Percentiles rank a stretch among this genome's conserved stretches.
Evolutionary conservation across 2,329 filamentous ascomycete species (phyloP).

Genomic region (Fusarium temperatum): DNA sequence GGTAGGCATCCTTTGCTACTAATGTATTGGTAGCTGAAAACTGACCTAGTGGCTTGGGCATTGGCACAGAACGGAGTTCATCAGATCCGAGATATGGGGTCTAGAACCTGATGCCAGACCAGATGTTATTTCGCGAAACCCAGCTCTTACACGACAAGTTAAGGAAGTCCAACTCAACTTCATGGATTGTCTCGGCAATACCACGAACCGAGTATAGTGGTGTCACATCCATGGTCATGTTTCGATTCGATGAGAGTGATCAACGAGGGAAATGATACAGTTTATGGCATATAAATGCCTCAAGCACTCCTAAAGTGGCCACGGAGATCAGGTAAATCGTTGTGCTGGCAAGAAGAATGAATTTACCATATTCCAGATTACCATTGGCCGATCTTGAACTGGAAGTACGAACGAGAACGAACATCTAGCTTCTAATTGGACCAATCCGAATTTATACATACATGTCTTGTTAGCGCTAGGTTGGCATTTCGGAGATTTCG

Average conservation of each 20-base stretch:
- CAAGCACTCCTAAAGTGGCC: background rate
- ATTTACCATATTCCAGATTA: background rate
- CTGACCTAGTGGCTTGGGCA: background rate
- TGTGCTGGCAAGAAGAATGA: background rate
- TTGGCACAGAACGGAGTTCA: background rate
- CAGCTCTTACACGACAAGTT: background rate
- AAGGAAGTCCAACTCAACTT: background rate
- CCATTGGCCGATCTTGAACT: conserved; percentile 16
- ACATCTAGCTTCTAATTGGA: conserved; percentile 28
- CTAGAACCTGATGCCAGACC: background rate
- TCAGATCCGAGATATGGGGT: background rate
- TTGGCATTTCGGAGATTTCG: conserved; percentile 36
- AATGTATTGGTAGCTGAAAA: background rate
- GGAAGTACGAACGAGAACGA: conserved; percentile 15
- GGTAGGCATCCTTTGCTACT: background rate
- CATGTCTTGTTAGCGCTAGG: conserved; percentile 26
- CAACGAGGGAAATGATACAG: background rate
- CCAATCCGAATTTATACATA: conserved; percentile 14
- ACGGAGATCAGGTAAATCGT: background rate
- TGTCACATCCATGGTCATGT: background rate
- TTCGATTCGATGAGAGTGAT: background rate
- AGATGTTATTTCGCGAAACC: background rate
- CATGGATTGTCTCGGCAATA: background rate
- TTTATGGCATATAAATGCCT: background rate
- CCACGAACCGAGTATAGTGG: background rate